phyloP scores from a whole-genome alignment of 345 rosid species.

The rapeseed (Brassica napus) region Da-Ae NC_063440.1:12876501-12877000 shows the following conservation, averaged over 20 bases:
- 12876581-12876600: slow-evolving; percentile 25
- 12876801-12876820: background rate
- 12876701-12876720: background rate
- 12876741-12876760: background rate
- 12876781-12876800: background rate
- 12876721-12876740: background rate
- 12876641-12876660: slow-evolving; percentile 1
- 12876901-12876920: background rate
- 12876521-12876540: slow-evolving; percentile 21
- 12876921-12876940: background rate
- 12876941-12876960: background rate
- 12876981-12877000: too few species aligned
- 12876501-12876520: background rate
- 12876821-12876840: background rate
- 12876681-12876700: slow-evolving; percentile 17
- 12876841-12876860: background rate
- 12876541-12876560: slow-evolving; percentile 38
- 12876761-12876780: background rate
- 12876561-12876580: slow-evolving; percentile 23
- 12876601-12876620: slow-evolving; percentile 20
- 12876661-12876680: slow-evolving; percentile 8
- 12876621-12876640: slow-evolving; percentile 4
- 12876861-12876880: background rate
- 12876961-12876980: too few species aligned
- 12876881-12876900: background rate